Evolutionary conservation across 1,284 basidiomycete species (phyloP), one percentile per base, ranked within the genome.

Genomic region (Cystobasidium slooffiae): DNA sequence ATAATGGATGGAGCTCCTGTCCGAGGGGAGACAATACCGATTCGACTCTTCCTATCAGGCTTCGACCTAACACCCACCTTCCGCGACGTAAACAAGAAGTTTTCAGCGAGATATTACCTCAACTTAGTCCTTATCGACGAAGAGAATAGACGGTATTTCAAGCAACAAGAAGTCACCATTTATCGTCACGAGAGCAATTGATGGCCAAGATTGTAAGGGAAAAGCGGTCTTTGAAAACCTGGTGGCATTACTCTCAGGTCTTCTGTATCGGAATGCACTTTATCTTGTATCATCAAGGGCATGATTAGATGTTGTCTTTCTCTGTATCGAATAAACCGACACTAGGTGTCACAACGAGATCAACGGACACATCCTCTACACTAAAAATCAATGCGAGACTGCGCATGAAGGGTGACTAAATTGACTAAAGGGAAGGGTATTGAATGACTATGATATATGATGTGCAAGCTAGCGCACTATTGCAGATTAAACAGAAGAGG

Each of bases 1-100:
- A 98, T 99, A 80, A 97, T 98, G 96, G 94, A 97, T 82, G 94
- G 94, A 8, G 93, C 94, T 5, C 61, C 61, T 46, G 94, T 97
- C 20, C 87, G 94, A 93, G 94, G 94, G 64, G 96, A 99, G 84
- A 98, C 94, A 1, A 98, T 99, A 78, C 97, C 97, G 0, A 99
- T 99, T 78, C 90, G 96, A 61, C 86, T 99, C 31, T 99, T 98
- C 88, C 87, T 99, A 3, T 97, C 96, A 68, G 97, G 97, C 1
- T 99, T 99, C 81, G 96, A 99, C 83, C 86, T 99, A 63, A 99
- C 96, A 2, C 97, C 97, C 0, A 99, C 96, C 10, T 99, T 98
- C 88, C 88, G 96, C 24, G 96, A 99, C 79, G 93, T 99, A 78
- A 99, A 98, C 87, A 99, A 99, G 87, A 97, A 96, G 85, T 99